phyloP scores from a whole-genome alignment of 768 basidiomycete species.

The Boletus rubescentipes region DNA sequence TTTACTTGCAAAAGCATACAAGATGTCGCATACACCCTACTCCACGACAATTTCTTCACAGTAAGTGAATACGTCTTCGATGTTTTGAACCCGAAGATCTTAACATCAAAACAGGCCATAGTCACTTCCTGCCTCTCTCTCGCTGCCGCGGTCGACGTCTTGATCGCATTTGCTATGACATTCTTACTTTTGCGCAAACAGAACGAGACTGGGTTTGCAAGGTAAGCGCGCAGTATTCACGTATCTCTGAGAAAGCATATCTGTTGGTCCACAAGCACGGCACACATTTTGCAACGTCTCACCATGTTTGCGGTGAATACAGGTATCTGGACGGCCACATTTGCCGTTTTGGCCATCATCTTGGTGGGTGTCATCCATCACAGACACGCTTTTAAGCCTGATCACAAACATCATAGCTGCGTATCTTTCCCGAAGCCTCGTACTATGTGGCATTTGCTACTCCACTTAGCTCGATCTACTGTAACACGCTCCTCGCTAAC shows the following conservation, averaged over 20 bases:
- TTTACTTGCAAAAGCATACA: not conserved
- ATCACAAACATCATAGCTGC: not conserved
- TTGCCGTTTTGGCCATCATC: constrained; percentile 14
- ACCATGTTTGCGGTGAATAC: constrained; percentile 16
- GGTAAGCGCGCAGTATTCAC: not conserved
- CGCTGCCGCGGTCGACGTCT: constrained; percentile 6
- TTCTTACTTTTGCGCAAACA: constrained; percentile 4
- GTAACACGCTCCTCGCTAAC: constrained; percentile 12
- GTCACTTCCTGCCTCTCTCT: not conserved
- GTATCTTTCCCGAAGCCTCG: not conserved
- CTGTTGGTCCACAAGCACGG: not conserved
- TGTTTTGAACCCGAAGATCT: not conserved
- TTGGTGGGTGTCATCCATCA: constrained; percentile 5
- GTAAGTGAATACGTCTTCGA: not conserved
- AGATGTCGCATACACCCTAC: not conserved
- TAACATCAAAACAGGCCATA: not conserved
- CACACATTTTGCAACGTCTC: constrained; percentile 7
- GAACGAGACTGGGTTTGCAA: not conserved
- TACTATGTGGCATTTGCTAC: not conserved
- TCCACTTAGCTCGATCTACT: constrained; percentile 12
- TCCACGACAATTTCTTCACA: not conserved
- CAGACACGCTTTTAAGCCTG: not conserved
- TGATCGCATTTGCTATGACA: constrained; percentile 12
- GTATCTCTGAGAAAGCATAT: too few relatives aligned
- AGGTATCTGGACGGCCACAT: constrained; percentile 50